These are phyloP conservation scores for Limonium bicolor DNA, from an alignment of 148 eudicot genomes.

Conservation along the genomic window DNA sequence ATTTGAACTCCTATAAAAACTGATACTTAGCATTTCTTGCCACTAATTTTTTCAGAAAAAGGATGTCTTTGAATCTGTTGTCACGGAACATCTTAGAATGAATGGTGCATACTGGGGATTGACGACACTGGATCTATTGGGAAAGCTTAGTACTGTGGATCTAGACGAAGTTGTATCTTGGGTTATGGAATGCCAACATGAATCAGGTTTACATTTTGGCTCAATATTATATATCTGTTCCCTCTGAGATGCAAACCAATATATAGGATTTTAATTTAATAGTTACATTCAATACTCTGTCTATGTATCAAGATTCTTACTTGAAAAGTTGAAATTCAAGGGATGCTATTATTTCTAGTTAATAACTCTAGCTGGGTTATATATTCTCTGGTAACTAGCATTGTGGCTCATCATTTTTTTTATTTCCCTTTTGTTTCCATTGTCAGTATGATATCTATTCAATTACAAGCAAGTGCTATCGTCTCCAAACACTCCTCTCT, in stretches of 20 bases:
- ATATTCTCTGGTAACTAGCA: too few relatives aligned
- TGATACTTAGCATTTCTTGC: not conserved
- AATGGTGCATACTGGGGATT: constrained; percentile 99
- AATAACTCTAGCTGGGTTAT: too few relatives aligned
- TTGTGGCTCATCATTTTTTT: too few relatives aligned
- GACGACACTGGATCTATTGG: constrained; percentile 70
- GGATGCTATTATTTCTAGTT: too few relatives aligned
- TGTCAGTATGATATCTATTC: too few relatives aligned
- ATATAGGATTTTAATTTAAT: not conserved
- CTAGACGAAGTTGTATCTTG: constrained; percentile 69
- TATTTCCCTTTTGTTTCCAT: too few relatives aligned
- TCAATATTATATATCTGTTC: not conserved
- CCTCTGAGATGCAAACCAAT: not conserved
- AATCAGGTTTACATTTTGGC: constrained; percentile 81
- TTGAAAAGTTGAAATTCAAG: too few relatives aligned
- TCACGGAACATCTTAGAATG: constrained; percentile 73
- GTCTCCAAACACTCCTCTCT: too few relatives aligned
- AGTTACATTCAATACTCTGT: not conserved
- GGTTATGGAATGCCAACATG: constrained; percentile 93
- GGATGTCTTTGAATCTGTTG: constrained; percentile 63
- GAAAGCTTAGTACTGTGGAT: constrained; percentile 59
- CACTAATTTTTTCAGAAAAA: constrained; percentile 30
- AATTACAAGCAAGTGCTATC: too few relatives aligned
- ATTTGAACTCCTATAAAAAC: not conserved
- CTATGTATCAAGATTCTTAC: too few relatives aligned